Evolutionary conservation across 2,329 filamentous ascomycete species (phyloP), one percentile per base, ranked within the genome.

Genomic region (Colletotrichum phormii): DNA sequence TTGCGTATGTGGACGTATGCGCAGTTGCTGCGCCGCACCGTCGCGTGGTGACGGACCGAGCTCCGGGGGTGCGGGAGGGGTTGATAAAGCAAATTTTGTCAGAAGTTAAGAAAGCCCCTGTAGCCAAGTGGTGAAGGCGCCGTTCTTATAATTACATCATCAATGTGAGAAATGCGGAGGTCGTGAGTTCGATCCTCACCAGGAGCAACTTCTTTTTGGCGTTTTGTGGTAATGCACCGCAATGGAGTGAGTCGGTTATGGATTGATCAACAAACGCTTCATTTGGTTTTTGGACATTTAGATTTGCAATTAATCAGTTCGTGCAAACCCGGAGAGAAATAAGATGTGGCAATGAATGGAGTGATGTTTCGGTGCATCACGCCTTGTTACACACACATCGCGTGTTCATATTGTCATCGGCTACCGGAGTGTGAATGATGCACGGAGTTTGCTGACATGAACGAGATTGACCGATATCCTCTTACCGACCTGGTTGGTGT

Each of bases 41-140:
- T 49, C 42, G 42, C 42, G 42, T 49, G 42, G 42, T 49, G 42
- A 4, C 42, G 42, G 42, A 49, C 42, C 42, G 18, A 49, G 42
- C 42, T 49, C 18, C 8, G 8, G 42, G 18, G 6, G 42, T 9
- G 2, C 4, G 2, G 18, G 3, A 1, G 18, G 18, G 18, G 42
- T 49, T n/a, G 15, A 49, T n/a, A n/a, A 5, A 0, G 0, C 3
- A 49, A 4, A 9, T n/a, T 49, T n/a, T 1, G 2, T 8, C 18
- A 1, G 0, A 49, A 49, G 18, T 49, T 49, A 49, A 49, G 42
- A 49, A 49, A 57, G 57, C 49, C 79, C 79, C 78, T 78, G 75
- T 80, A 79, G 78, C 78, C 78, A 76, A 80, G 78, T 79, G 78
- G 78, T 80, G 80, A 80, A 77, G 78, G 77, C 78, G 75, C 80